A percentile compares a stretch with the other conserved stretches of the same genome.
Conservation (phyloP, 2,329 filamentous ascomycete species). For the Epichloe coenophiala region DNA sequence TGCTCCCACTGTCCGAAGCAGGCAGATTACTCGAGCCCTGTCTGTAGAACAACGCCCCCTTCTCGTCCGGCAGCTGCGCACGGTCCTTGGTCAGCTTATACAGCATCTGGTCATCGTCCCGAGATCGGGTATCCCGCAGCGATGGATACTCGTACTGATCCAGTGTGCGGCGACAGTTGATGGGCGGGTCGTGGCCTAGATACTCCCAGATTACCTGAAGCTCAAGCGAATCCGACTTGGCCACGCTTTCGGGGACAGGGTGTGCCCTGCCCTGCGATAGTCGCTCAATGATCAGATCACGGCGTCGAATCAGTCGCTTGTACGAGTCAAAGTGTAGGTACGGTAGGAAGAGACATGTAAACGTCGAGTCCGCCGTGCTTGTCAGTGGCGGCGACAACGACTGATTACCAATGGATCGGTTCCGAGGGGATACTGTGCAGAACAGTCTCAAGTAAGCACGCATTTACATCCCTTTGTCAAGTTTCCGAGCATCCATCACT, state of each 20-base stretch:
- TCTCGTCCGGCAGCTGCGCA: constrained; percentile 9
- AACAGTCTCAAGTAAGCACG: too few species aligned
- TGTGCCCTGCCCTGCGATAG: constrained; percentile 38
- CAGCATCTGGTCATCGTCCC: constrained; percentile 54
- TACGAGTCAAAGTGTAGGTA: constrained; percentile 56
- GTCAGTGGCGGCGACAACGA: constrained; percentile 15
- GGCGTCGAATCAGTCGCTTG: constrained; percentile 39
- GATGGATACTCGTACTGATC: constrained; percentile 53
- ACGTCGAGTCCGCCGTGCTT: constrained; percentile 15
- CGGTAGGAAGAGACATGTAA: constrained; percentile 39
- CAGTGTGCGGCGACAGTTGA: constrained; percentile 47
- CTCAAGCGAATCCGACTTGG: constrained; percentile 41
- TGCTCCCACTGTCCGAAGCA: constrained; percentile 13
- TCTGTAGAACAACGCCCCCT: constrained; percentile 12
- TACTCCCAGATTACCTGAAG: constrained; percentile 50
- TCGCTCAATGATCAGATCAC: constrained; percentile 39
- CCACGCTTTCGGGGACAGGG: constrained; percentile 41
- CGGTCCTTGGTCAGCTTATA: constrained; percentile 49
- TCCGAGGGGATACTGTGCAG: constrained; percentile 24
- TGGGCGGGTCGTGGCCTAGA: constrained; percentile 44
- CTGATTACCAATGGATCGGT: constrained; percentile 14
- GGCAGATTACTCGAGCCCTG: constrained; percentile 18
- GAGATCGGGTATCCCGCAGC: constrained; percentile 42
- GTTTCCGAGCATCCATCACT: constrained; percentile 2
- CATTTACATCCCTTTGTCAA: too few species aligned